These are phyloP conservation scores for Xylaria sp. DNA, from an alignment of 2,329 filamentous ascomycete genomes.

Conservation along the genomic window DNA sequence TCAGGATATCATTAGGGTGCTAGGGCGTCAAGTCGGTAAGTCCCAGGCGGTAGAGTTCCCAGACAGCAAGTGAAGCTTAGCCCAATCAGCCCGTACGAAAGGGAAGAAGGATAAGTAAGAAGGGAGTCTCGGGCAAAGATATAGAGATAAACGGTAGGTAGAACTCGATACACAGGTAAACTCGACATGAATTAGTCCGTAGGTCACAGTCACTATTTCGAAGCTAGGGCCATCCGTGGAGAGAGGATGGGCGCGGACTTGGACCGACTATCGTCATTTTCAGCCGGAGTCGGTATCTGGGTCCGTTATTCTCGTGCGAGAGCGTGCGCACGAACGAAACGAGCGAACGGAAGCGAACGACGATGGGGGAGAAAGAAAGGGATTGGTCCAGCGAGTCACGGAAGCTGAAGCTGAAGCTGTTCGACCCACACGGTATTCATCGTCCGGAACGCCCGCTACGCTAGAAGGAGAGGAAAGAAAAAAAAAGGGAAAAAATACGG, in stretches of 20 bases:
- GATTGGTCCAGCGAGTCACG: no score
- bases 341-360: no score
- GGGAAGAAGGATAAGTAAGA: no score
- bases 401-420: no score
- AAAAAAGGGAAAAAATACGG: not conserved
- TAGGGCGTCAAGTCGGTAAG: no score
- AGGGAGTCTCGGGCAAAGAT: no score
- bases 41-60: not conserved
- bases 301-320: no score
- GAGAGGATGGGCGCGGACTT: not conserved
- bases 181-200: not conserved
- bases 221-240: not conserved
- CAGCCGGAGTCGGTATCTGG: not conserved
- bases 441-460: slow-evolving; percentile 8
- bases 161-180: no score
- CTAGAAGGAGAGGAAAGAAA: slow-evolving; percentile 11
- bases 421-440: slow-evolving; percentile 3
- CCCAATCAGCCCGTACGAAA: not conserved
- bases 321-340: no score
- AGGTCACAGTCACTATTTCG: no score
- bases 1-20: not conserved
- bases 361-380: no score
- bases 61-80: not conserved
- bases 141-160: no score
- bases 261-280: not conserved